These are phyloP conservation scores for Trametes villosa DNA, from an alignment of 768 basidiomycete species.

Conservation along the genomic window DNA sequence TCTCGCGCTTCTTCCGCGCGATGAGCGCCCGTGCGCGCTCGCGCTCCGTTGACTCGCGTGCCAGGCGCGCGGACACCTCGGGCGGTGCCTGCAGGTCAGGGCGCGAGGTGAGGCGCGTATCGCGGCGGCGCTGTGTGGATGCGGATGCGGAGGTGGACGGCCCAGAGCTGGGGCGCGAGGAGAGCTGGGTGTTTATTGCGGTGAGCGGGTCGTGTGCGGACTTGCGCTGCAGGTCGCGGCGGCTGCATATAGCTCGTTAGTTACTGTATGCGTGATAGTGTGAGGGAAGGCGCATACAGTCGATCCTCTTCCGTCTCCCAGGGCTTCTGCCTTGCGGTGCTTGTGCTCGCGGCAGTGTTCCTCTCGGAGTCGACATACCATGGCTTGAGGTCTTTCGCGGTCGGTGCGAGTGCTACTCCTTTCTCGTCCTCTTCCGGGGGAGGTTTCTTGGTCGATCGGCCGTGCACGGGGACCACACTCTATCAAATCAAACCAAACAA, in stretches of 20 bases:
- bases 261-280: background rate
- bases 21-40: slow-evolving; percentile 77
- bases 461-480: background rate
- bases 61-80: slow-evolving; percentile 60
- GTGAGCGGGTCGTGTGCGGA: slow-evolving; percentile 72
- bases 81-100: slow-evolving; percentile 20
- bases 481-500: no score
- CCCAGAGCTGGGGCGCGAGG: slow-evolving; percentile 39
- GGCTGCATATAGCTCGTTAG: slow-evolving; percentile 40
- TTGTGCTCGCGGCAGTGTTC: slow-evolving; percentile 2
- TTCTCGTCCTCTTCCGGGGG: slow-evolving; percentile 53
- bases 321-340: slow-evolving; percentile 2
- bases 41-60: slow-evolving; percentile 76
- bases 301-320: slow-evolving; percentile 28
- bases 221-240: slow-evolving; percentile 67
- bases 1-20: slow-evolving; percentile 64
- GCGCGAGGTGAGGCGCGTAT: background rate
- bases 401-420: slow-evolving; percentile 75
- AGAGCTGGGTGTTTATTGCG: slow-evolving; percentile 69
- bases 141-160: slow-evolving; percentile 5
- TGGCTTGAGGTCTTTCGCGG: slow-evolving; percentile 75
- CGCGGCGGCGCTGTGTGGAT: background rate
- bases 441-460: slow-evolving; percentile 49
- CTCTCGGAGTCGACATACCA: slow-evolving; percentile 60
- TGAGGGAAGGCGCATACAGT: slow-evolving; percentile 23